A percentile compares a stretch with the other conserved stretches of the same genome.
These are phyloP conservation scores for Phlebiopsis gigantea DNA, from an alignment of 768 basidiomycete genomes.

Conservation along the genomic window DNA sequence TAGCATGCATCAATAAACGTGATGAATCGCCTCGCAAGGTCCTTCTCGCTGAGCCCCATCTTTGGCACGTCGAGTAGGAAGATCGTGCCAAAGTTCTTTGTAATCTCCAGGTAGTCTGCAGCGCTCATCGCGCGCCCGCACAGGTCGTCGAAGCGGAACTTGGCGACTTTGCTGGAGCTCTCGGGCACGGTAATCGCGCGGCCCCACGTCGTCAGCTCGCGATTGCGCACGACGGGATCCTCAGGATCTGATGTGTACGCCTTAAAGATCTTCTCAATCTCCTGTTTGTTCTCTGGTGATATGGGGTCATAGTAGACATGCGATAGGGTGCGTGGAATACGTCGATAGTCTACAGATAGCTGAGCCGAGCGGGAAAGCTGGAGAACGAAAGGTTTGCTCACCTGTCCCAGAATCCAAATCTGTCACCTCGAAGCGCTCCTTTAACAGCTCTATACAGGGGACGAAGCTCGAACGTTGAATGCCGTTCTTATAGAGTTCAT, in stretches of 20 bases:
- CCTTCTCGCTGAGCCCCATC: slow-evolving; percentile 83
- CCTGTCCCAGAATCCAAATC: slow-evolving; percentile 96
- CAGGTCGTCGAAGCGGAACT: slow-evolving; percentile 80
- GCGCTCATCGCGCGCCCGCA: slow-evolving; percentile 90
- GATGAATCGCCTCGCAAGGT: slow-evolving; percentile 92
- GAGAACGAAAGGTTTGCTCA: slow-evolving; percentile 25
- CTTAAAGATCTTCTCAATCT: slow-evolving; percentile 81
- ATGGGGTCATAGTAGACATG: slow-evolving; percentile 91
- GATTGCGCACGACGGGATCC: slow-evolving; percentile 54
- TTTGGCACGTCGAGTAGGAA: slow-evolving; percentile 86
- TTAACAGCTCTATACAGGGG: slow-evolving; percentile 91
- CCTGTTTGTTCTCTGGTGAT: slow-evolving; percentile 52
- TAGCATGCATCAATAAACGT: slow-evolving; percentile 98
- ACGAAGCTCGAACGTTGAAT: slow-evolving; percentile 94
- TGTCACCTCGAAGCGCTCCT: slow-evolving; percentile 78
- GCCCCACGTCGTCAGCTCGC: slow-evolving; percentile 84
- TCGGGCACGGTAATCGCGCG: slow-evolving; percentile 75
- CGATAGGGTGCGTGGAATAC: slow-evolving; percentile 87
- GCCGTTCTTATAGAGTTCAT: slow-evolving; percentile 97
- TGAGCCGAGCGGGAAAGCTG: no score
- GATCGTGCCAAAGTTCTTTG: slow-evolving; percentile 79
- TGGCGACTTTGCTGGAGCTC: slow-evolving; percentile 74
- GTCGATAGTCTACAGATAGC: slow-evolving; percentile 78
- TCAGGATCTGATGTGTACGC: slow-evolving; percentile 55
- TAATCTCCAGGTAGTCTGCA: slow-evolving; percentile 94